Percentiles rank a stretch among this genome's conserved stretches.
Conservation (phyloP, 106 monocot species). For the Iris macrosiphon region DNA sequence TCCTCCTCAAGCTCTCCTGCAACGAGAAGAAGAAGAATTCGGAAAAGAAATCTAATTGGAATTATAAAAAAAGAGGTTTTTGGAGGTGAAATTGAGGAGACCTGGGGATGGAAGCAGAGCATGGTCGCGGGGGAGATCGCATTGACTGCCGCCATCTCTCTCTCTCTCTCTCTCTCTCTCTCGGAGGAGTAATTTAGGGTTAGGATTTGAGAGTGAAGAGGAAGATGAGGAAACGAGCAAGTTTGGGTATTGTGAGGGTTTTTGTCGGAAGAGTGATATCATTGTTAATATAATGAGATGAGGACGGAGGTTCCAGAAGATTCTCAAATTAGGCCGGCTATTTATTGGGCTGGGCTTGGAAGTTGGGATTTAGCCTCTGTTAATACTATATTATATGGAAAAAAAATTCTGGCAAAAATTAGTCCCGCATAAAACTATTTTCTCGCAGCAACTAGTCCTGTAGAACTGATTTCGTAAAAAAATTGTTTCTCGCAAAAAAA, state of each 20-base stretch:
- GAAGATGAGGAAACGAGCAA: neutral
- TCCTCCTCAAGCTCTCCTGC: conserved; percentile 9
- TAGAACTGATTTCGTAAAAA: no score
- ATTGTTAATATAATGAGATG: no score
- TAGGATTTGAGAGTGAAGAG: neutral
- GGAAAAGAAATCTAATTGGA: conserved; percentile 6
- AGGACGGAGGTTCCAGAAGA: conserved; percentile 13
- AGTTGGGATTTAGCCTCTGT: no score
- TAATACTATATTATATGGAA: no score
- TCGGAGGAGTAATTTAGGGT: neutral
- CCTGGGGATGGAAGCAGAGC: conserved; percentile 58
- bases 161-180: no score
- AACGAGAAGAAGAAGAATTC: neutral
- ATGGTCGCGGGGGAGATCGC: conserved; percentile 67
- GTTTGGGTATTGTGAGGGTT: neutral
- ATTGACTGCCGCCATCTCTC: conserved; percentile 60
- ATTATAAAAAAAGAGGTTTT: neutral
- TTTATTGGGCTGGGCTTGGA: no score
- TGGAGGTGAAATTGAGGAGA: conserved; percentile 1
- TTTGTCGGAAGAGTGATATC: no score
- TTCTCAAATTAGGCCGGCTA: no score
- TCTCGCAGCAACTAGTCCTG: no score
- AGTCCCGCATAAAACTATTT: no score
- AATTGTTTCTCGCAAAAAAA: no score
- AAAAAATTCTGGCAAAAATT: no score